Evolutionary conservation across 2,329 filamentous ascomycete genomes (phyloP).

Genomic region (Arthrinium puccinioides): DNA sequence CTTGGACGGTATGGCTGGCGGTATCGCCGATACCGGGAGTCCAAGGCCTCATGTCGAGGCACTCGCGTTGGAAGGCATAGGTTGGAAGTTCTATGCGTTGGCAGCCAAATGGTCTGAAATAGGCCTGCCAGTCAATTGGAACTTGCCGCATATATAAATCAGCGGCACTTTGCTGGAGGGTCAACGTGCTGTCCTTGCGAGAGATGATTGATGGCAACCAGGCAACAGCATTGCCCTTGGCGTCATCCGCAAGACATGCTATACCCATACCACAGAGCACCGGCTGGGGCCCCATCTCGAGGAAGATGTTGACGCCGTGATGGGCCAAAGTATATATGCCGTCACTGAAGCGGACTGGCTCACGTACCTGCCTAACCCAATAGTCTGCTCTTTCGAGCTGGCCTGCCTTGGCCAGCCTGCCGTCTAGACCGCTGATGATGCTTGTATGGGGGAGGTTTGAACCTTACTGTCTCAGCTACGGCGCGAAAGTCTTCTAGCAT

Average conservation of each 20-base stretch:
- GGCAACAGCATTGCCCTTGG: constrained; percentile 1
- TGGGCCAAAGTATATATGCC: constrained; percentile 15
- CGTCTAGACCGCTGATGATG: constrained; percentile 17
- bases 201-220: constrained; percentile 21
- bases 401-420: constrained; percentile 11
- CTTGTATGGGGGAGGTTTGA: constrained; percentile 9
- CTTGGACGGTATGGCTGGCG: not conserved
- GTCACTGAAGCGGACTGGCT: constrained; percentile 21
- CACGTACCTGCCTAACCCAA: constrained; percentile 19
- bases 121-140: constrained; percentile 20
- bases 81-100: constrained; percentile 20
- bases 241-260: constrained; percentile 12
- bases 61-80: constrained; percentile 21
- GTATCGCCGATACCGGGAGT: constrained; percentile 1
- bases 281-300: constrained; percentile 21
- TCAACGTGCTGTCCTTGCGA: constrained; percentile 6
- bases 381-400: constrained; percentile 18
- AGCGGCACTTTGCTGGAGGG: constrained; percentile 14
- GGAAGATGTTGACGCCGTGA: constrained; percentile 17
- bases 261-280: constrained; percentile 21
- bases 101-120: constrained; percentile 19
- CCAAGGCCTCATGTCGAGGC: not conserved
- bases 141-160: constrained; percentile 18
- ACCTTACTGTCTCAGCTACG: constrained; percentile 14
- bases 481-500: constrained; percentile 15